phyloP scores from a whole-genome alignment of 179 eudicot genomes.

The Pouteria campechiana region DNA sequence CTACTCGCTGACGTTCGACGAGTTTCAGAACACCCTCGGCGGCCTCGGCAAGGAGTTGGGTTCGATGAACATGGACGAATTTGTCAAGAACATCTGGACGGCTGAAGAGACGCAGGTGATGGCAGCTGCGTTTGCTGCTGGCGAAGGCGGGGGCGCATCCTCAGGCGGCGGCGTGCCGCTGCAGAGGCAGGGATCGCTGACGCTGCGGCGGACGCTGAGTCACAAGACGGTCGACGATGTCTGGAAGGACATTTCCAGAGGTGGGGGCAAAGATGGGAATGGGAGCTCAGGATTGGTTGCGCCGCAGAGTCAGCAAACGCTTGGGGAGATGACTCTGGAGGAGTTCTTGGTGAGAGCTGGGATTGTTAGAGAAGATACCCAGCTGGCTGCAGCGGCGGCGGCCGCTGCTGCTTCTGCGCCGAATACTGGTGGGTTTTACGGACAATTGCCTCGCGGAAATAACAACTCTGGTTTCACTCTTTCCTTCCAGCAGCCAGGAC shows the following conservation, averaged over 20 bases:
- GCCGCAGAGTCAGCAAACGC: conserved; percentile 51
- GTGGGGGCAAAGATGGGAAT: conserved; percentile 23
- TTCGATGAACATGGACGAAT: conserved; percentile 73
- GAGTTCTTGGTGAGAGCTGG: conserved; percentile 85
- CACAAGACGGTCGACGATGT: conserved; percentile 88
- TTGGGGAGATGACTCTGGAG: conserved; percentile 80
- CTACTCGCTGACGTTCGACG: conserved; percentile 56
- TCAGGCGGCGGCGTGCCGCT: conserved; percentile 44
- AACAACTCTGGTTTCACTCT: conserved; percentile 30
- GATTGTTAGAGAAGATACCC: conserved; percentile 68
- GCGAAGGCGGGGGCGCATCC: conserved; percentile 22
- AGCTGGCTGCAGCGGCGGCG: conserved; percentile 15
- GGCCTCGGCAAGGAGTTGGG: conserved; percentile 63
- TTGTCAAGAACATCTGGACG: conserved; percentile 48
- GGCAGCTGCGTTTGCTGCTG: conserved; percentile 21
- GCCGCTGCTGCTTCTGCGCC: too few species aligned
- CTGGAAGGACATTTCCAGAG: conserved; percentile 55
- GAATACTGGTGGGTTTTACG: conserved; percentile 23
- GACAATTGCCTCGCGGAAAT: conserved; percentile 28
- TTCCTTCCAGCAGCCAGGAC: conserved; percentile 46
- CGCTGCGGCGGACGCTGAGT: conserved; percentile 77
- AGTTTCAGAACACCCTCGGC: conserved; percentile 47
- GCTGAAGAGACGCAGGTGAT: conserved; percentile 56
- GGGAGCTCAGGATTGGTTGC: conserved; percentile 21
- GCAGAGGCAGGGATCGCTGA: conserved; percentile 71